A percentile compares a stretch with the other conserved stretches of the same genome.
phyloP scores from a whole-genome alignment of 202 grass and related monocot species.

The Bolboschoenoplectus hybrid region DNA sequence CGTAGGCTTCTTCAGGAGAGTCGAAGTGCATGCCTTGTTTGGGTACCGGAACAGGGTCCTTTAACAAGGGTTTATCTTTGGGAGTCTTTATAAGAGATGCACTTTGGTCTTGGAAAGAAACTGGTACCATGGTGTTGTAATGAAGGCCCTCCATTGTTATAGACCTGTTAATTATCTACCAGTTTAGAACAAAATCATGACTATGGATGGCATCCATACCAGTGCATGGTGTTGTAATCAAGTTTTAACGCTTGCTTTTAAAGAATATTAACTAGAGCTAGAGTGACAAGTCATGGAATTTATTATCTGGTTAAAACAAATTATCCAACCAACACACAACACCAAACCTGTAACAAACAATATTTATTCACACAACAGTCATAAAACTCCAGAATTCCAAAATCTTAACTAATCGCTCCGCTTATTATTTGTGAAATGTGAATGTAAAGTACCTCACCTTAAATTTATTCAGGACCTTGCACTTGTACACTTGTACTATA shows the following conservation, averaged over 20 bases:
- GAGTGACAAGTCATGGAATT: neutral
- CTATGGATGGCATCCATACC: neutral
- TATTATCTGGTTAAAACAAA: neutral
- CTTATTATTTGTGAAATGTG: neutral
- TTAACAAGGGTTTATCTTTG: conserved; percentile 11
- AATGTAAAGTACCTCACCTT: neutral
- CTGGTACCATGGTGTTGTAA: conserved; percentile 25
- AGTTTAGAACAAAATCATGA: neutral
- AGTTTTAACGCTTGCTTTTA: neutral
- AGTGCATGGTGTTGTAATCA: neutral
- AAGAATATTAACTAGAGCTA: neutral
- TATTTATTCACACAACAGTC: neutral
- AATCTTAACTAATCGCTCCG: neutral
- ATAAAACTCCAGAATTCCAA: neutral
- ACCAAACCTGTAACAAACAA: neutral
- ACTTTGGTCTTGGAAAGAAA: conserved; percentile 27
- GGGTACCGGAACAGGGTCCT: neutral
- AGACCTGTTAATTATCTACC: conserved; percentile 29
- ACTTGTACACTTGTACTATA: neutral
- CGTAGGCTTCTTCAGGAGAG: conserved; percentile 71
- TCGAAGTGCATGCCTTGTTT: conserved; percentile 75
- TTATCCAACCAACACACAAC: neutral
- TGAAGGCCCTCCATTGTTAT: conserved; percentile 29
- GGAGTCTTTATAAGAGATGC: conserved; percentile 7
- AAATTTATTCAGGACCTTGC: neutral